Percentiles rank a stretch among this genome's conserved stretches.
Conservation (phyloP, 805 yeast species). For the Debaryomyces prosopidis region DNA sequence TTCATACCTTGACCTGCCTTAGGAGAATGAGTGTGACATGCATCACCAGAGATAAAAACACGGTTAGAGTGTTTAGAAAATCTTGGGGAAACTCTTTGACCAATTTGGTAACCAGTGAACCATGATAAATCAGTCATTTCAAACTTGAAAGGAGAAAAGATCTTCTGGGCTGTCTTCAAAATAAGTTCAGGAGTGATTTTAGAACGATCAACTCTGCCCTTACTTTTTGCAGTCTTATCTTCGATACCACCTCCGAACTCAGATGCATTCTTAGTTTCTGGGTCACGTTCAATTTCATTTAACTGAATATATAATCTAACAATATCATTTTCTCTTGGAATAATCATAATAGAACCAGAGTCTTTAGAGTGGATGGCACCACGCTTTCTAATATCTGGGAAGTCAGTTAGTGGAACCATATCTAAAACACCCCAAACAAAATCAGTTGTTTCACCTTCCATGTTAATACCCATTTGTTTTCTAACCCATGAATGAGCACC, state of each 20-base stretch:
- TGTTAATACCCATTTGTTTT: conserved; percentile 26
- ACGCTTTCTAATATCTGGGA: conserved; percentile 33
- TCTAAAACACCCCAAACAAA: conserved; percentile 37
- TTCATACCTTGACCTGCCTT: conserved; percentile 38
- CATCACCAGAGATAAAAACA: conserved; percentile 34
- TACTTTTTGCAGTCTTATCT: conserved; percentile 5
- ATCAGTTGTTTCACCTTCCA: conserved; percentile 36
- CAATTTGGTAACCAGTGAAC: conserved; percentile 34
- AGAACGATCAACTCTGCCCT: conserved; percentile 25
- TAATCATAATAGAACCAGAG: conserved; percentile 31
- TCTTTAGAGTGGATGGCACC: conserved; percentile 32
- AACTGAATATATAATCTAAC: conserved; percentile 32
- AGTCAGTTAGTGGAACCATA: conserved; percentile 32
- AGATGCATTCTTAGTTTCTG: conserved; percentile 3
- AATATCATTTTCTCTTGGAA: conserved; percentile 33
- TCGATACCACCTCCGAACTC: conserved; percentile 15
- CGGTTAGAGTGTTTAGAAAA: conserved; percentile 15
- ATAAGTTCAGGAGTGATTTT: conserved; percentile 31
- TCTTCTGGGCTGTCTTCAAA: conserved; percentile 16
- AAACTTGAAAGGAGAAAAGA: conserved; percentile 18
- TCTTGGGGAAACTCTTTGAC: conserved; percentile 22
- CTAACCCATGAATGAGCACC: conserved; percentile 31
- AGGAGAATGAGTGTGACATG: conserved; percentile 31
- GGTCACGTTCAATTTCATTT: neutral
- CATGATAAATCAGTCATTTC: conserved; percentile 24